Evolutionary conservation across 2,329 filamentous ascomycete genomes (phyloP).

Genomic region (Colletotrichum godetiae): DNA sequence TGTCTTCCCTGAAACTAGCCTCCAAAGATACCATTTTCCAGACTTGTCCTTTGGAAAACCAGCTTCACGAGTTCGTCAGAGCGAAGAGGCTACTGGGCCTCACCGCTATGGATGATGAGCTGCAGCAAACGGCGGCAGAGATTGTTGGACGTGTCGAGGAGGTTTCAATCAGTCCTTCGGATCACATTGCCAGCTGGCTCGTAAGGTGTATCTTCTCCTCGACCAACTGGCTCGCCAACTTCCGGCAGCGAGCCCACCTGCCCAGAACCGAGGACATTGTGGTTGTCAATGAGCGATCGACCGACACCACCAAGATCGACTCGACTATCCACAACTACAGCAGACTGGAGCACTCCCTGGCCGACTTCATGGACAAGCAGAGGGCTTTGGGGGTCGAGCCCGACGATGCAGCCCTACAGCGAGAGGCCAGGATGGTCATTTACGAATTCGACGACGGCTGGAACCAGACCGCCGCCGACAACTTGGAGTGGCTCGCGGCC

Average conservation of each 20-base stretch:
- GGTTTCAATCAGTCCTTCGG: constrained; percentile 59
- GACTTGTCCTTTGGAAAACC: constrained; percentile 64
- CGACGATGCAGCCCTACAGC: constrained; percentile 65
- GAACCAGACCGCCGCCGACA: constrained; percentile 73
- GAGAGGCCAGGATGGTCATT: constrained; percentile 69
- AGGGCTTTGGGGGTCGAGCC: constrained; percentile 58
- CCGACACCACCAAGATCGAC: constrained; percentile 66
- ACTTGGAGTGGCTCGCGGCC: constrained; percentile 61
- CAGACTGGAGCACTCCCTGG: constrained; percentile 66
- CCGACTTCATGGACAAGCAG: constrained; percentile 61
- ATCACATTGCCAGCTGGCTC: constrained; percentile 66
- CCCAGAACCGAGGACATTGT: constrained; percentile 67
- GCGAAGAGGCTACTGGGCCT: constrained; percentile 65
- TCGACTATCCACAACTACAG: constrained; percentile 70
- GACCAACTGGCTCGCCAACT: constrained; percentile 65
- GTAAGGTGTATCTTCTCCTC: constrained; percentile 62
- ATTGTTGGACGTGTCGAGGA: constrained; percentile 69
- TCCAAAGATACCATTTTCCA: constrained; percentile 69
- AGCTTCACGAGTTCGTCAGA: constrained; percentile 65
- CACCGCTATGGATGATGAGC: constrained; percentile 68
- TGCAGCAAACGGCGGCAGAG: constrained; percentile 68
- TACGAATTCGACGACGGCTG: constrained; percentile 72
- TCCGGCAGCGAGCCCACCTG: constrained; percentile 67
- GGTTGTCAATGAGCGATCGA: constrained; percentile 59
- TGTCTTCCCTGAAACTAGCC: constrained; percentile 64